A percentile compares a stretch with the other conserved stretches of the same genome.
phyloP scores from a whole-genome alignment of 2,329 filamentous ascomycete species.

The Venturia effusa region DNA sequence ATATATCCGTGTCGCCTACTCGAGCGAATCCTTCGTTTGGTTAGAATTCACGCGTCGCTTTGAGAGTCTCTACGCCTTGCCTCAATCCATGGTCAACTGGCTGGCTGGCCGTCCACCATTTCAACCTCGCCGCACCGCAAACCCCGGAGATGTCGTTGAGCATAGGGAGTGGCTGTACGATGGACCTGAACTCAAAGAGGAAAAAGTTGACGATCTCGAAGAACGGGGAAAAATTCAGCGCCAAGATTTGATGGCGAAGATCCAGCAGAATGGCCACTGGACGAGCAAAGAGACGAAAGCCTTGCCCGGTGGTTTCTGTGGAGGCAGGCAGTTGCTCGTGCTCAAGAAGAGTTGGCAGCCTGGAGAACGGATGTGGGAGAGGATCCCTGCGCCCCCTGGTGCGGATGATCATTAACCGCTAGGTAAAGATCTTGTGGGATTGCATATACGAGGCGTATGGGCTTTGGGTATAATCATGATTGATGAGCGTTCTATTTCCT shows the following conservation, averaged over 20 bases:
- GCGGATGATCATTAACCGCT: slow-evolving; percentile 8
- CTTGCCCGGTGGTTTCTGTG: slow-evolving; percentile 45
- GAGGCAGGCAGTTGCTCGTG: slow-evolving; percentile 41
- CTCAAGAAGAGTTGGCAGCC: slow-evolving; percentile 24
- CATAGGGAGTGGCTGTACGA: slow-evolving; percentile 42
- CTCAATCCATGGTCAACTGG: slow-evolving; percentile 48
- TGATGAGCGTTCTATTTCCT: neutral
- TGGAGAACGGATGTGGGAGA: slow-evolving; percentile 25
- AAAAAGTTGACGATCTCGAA: slow-evolving; percentile 20
- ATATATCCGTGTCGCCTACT: slow-evolving; percentile 62
- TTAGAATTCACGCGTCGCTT: slow-evolving; percentile 51
- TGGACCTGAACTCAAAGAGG: slow-evolving; percentile 20
- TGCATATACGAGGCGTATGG: neutral
- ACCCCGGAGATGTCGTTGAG: slow-evolving; percentile 43
- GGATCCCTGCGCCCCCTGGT: slow-evolving; percentile 11
- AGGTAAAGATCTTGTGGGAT: neutral
- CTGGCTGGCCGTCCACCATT: slow-evolving; percentile 45
- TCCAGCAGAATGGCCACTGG: slow-evolving; percentile 24
- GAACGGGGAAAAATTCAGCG: slow-evolving; percentile 14
- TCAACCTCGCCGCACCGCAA: slow-evolving; percentile 51
- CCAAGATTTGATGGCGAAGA: neutral
- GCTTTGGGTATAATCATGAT: neutral
- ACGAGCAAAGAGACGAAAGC: slow-evolving; percentile 34
- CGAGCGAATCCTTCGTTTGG: slow-evolving; percentile 44
- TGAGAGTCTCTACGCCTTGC: slow-evolving; percentile 51